phyloP scores from a whole-genome alignment of 2,329 filamentous ascomycete genomes.

The Didymella glomerata region DNA sequence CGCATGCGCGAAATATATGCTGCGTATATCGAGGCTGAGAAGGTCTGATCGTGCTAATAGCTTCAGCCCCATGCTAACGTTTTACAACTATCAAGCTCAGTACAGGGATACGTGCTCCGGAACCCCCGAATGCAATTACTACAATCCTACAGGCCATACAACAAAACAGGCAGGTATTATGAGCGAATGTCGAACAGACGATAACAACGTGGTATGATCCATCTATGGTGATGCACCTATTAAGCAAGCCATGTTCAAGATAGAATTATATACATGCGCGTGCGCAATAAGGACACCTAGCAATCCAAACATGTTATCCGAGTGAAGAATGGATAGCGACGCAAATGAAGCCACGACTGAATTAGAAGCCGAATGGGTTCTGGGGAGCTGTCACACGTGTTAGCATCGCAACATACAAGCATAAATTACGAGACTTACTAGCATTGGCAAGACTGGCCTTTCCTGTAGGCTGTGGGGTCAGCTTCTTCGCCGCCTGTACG shows the following conservation, averaged over 20 bases:
- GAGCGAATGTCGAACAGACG: not conserved
- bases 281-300: slow-evolving; percentile 10
- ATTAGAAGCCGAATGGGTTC: slow-evolving; percentile 75
- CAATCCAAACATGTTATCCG: not conserved
- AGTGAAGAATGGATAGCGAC: not conserved
- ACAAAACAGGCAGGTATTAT: not conserved
- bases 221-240: slow-evolving; percentile 1
- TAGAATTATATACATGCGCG: slow-evolving; percentile 29
- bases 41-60: slow-evolving; percentile 13
- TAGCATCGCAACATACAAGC: slow-evolving; percentile 10
- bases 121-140: slow-evolving; percentile 12
- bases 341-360: not conserved
- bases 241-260: slow-evolving; percentile 8
- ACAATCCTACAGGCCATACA: not conserved
- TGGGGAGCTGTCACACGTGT: slow-evolving; percentile 65
- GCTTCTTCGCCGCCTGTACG: slow-evolving; percentile 75
- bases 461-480: slow-evolving; percentile 87
- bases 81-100: slow-evolving; percentile 11
- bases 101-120: not conserved
- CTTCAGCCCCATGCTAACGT: slow-evolving; percentile 3
- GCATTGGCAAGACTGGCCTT: slow-evolving; percentile 92
- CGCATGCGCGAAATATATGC: no score
- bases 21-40: slow-evolving; percentile 1
- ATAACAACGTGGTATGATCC: slow-evolving; percentile 10
- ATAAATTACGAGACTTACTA: slow-evolving; percentile 73